phyloP scores from a whole-genome alignment of 139 green algal species.

The Chlamydomonas eustigma region DNA sequence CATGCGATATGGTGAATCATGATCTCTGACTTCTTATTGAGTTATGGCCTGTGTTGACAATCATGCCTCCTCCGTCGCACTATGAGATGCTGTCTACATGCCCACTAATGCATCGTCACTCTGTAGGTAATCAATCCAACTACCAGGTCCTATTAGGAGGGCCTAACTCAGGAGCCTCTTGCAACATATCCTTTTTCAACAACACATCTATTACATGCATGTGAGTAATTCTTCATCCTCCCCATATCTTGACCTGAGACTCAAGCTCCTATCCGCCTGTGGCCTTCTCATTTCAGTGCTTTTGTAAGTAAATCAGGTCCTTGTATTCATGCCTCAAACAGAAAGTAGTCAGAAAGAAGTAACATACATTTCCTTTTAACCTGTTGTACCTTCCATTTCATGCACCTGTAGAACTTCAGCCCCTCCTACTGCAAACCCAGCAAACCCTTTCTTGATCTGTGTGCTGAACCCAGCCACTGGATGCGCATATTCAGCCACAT shows the following conservation, averaged over 20 bases:
- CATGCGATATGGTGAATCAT: not conserved
- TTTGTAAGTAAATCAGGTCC: not conserved
- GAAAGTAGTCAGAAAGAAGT: not conserved
- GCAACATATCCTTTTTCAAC: not conserved
- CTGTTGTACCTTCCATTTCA: not conserved
- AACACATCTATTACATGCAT: not conserved
- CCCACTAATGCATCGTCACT: too few relatives aligned
- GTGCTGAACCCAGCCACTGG: constrained; percentile 3
- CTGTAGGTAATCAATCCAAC: too few relatives aligned
- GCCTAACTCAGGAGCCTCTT: not conserved
- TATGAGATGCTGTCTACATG: not conserved
- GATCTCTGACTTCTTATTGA: not conserved
- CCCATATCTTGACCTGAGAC: not conserved
- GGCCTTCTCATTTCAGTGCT: not conserved
- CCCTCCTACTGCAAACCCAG: not conserved
- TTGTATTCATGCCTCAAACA: too few relatives aligned
- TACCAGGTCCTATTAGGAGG: too few relatives aligned
- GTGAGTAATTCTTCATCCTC: not conserved
- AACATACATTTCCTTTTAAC: not conserved
- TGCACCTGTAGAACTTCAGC: not conserved
- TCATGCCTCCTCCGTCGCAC: not conserved
- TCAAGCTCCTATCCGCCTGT: not conserved
- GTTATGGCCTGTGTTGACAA: not conserved
- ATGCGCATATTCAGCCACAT: not conserved
- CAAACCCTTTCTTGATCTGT: not conserved